A percentile compares a stretch with the other conserved stretches of the same genome.
phyloP scores from a whole-genome alignment of 768 basidiomycete species.

The Tubosaeta sp. region DNA sequence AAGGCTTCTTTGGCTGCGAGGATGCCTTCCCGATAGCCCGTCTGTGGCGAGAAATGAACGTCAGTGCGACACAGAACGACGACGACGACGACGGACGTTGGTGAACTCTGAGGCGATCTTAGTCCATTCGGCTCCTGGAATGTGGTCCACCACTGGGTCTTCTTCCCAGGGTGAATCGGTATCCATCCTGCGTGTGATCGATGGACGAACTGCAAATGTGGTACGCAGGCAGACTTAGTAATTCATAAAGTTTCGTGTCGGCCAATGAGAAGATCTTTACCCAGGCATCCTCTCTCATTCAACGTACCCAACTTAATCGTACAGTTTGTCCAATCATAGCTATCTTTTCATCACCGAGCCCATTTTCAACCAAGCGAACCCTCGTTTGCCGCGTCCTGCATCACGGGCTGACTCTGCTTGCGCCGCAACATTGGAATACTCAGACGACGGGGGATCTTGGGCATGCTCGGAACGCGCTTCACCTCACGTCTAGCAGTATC shows the following conservation, averaged over 20 bases:
- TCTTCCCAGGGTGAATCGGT: slow-evolving; percentile 61
- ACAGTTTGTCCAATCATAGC: background rate
- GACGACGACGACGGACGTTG: no score
- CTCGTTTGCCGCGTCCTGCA: background rate
- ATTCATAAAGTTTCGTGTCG: no score
- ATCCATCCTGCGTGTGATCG: slow-evolving; percentile 13
- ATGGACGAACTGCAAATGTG: no score
- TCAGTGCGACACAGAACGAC: no score
- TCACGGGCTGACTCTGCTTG: slow-evolving; percentile 18
- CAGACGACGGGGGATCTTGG: slow-evolving; percentile 24
- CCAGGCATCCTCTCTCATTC: no score
- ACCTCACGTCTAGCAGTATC: background rate
- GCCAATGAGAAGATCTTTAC: no score
- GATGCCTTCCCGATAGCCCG: no score
- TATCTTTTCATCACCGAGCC: background rate
- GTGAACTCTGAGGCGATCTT: slow-evolving; percentile 35
- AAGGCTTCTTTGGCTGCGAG: slow-evolving; percentile 78
- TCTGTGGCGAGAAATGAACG: no score
- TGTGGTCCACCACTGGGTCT: slow-evolving; percentile 29
- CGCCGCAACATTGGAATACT: slow-evolving; percentile 29
- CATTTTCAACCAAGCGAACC: background rate
- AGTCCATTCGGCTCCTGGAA: slow-evolving; percentile 58
- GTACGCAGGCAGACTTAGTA: no score
- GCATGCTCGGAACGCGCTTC: slow-evolving; percentile 19
- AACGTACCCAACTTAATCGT: background rate